Percentiles rank a stretch among this genome's conserved stretches.
phyloP scores from a whole-genome alignment of 2,329 filamentous ascomycete species.

The Dothideomycetes sp. region DNA sequence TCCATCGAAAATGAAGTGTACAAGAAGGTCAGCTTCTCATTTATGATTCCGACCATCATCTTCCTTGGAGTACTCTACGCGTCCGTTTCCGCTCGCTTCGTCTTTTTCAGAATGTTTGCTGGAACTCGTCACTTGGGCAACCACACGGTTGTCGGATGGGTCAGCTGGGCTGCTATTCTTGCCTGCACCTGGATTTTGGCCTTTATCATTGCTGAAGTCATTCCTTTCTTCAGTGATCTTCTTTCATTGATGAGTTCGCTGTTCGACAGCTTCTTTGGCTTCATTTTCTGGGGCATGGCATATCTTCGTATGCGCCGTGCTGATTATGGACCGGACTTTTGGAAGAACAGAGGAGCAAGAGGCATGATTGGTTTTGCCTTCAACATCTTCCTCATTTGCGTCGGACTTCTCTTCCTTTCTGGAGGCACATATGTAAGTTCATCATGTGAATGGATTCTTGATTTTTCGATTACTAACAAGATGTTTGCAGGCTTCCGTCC shows the following conservation, averaged over 20 bases:
- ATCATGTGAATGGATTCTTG: background rate
- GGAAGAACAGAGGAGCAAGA: slow-evolving; percentile 44
- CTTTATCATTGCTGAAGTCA: slow-evolving; percentile 78
- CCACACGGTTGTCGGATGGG: slow-evolving; percentile 77
- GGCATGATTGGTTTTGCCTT: slow-evolving; percentile 50
- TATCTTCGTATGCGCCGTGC: slow-evolving; percentile 67
- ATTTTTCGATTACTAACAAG: slow-evolving; percentile 8
- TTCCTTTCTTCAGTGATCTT: slow-evolving; percentile 61
- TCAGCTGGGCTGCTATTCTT: slow-evolving; percentile 66
- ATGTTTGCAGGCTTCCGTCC: slow-evolving; percentile 42
- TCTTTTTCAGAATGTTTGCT: slow-evolving; percentile 84
- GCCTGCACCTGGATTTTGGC: slow-evolving; percentile 71
- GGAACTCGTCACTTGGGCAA: slow-evolving; percentile 68
- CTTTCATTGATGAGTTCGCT: slow-evolving; percentile 70
- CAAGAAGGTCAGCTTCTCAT: slow-evolving; percentile 84
- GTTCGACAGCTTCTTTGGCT: slow-evolving; percentile 88
- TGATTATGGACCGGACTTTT: slow-evolving; percentile 48
- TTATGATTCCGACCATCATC: slow-evolving; percentile 92
- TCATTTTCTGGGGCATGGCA: slow-evolving; percentile 87
- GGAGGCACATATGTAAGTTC: slow-evolving; percentile 68
- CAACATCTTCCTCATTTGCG: slow-evolving; percentile 63
- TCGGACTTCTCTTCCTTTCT: slow-evolving; percentile 72
- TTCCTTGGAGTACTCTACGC: slow-evolving; percentile 88
- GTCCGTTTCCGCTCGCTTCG: slow-evolving; percentile 77
- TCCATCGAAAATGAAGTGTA: slow-evolving; percentile 64